Evolutionary conservation across 768 basidiomycete species (phyloP).

Genomic region (Hirschioporus abietinus): DNA sequence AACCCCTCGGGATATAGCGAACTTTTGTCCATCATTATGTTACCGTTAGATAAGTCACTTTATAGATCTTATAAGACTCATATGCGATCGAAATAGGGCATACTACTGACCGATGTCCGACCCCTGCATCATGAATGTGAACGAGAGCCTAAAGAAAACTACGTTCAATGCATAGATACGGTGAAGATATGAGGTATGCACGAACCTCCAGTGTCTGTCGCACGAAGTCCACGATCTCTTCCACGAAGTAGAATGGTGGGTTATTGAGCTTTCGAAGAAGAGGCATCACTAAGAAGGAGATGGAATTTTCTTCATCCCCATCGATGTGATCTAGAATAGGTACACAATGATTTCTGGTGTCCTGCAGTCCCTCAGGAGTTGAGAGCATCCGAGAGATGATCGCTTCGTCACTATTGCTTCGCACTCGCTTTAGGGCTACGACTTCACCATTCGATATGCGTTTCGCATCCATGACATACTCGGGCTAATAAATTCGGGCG

Average conservation of each 20-base stretch:
- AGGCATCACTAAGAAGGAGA: constrained; percentile 15
- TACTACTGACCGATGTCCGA: constrained; percentile 9
- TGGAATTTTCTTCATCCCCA: constrained; percentile 6
- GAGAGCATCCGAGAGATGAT: not conserved
- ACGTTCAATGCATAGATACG: not conserved
- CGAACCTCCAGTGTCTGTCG: constrained; percentile 12
- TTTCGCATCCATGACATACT: too few species aligned
- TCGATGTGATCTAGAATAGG: constrained; percentile 12
- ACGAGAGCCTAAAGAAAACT: constrained; percentile 4
- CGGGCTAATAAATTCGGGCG: too few species aligned
- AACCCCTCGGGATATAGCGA: constrained; percentile 30
- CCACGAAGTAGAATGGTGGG: constrained; percentile 14
- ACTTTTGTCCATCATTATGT: constrained; percentile 35
- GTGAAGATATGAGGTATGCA: not conserved
- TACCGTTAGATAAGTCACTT: constrained; percentile 8
- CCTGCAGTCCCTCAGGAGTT: not conserved
- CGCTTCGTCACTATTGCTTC: too few species aligned
- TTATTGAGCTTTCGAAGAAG: constrained; percentile 14
- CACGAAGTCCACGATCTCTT: constrained; percentile 16
- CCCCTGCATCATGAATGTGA: constrained; percentile 8
- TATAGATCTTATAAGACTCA: not conserved
- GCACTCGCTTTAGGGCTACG: too few species aligned
- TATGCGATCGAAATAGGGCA: not conserved
- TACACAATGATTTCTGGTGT: constrained; percentile 15
- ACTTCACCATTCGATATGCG: too few species aligned